phyloP scores from a whole-genome alignment of 257 asterid genomes.

The Penstemon newberryi region DNA sequence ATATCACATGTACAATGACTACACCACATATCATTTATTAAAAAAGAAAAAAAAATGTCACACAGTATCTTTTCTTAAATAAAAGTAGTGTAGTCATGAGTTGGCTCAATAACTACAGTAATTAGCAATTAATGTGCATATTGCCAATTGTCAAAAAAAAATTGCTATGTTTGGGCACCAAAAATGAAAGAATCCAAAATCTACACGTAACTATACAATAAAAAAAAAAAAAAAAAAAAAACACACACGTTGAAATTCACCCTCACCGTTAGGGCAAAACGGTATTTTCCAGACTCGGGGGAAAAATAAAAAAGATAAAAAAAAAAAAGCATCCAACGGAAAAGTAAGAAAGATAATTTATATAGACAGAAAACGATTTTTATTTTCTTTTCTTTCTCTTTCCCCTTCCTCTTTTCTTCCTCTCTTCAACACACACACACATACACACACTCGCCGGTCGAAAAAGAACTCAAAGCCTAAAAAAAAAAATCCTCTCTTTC shows the following conservation, averaged over 20 bases:
- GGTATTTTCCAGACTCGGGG: conserved; percentile 10
- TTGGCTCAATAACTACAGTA: no score
- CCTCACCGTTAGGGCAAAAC: conserved; percentile 30
- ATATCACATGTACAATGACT: no score
- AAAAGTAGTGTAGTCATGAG: no score
- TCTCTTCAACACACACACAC: conserved; percentile 5
- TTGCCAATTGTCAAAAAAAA: no score
- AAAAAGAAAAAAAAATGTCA: no score
- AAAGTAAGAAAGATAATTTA: conserved; percentile 34
- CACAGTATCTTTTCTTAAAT: no score
- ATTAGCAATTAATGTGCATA: no score
- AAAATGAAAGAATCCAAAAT: no score
- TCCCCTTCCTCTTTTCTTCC: conserved; percentile 1
- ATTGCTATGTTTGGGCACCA: no score
- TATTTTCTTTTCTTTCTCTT: conserved; percentile 20
- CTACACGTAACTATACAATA: no score
- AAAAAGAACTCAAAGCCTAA: neutral
- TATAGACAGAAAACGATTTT: conserved; percentile 18
- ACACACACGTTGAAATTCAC: neutral
- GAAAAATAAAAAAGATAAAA: neutral
- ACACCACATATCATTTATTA: no score
- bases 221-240: neutral
- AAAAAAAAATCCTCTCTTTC: neutral
- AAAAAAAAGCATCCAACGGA: conserved; percentile 44
- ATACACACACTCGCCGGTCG: conserved; percentile 19